phyloP scores from a whole-genome alignment of 805 yeast species.

The Kluyveromyces aestuarii region DNA sequence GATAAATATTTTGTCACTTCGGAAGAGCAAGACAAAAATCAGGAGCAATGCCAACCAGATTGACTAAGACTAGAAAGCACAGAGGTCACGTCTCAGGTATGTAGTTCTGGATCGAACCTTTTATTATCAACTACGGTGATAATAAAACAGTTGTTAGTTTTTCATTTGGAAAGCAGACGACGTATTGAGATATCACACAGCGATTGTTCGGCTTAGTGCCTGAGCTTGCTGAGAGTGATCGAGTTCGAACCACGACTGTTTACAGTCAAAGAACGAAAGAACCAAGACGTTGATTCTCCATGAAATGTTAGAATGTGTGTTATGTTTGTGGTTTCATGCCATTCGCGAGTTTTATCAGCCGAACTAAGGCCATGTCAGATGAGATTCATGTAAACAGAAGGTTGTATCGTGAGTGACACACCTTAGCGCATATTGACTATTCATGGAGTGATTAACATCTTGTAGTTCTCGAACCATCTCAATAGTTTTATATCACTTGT shows the following conservation, averaged over 20 bases:
- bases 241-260: slow-evolving; percentile 4
- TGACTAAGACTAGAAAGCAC: slow-evolving; percentile 99
- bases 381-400: no score
- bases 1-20: no score
- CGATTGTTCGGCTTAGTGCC: neutral
- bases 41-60: slow-evolving; percentile 91
- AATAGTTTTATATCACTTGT: neutral
- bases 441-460: slow-evolving; percentile 1
- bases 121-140: slow-evolving; percentile 1
- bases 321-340: no score
- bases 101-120: slow-evolving; percentile 30
- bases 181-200: neutral
- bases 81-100: slow-evolving; percentile 99
- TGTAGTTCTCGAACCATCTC: slow-evolving; percentile 3
- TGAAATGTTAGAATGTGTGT: neutral
- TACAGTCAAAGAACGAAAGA: slow-evolving; percentile 34
- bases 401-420: neutral
- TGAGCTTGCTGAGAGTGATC: neutral
- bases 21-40: slow-evolving; percentile 5
- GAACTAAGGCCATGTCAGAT: no score
- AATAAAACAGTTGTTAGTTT: neutral
- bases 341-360: no score
- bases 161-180: neutral
- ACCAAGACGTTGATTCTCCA: slow-evolving; percentile 30
- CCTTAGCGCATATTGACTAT: neutral